Evolutionary conservation across 371 early-diverging fungal genomes (phyloP).

Genomic region (Mucor velutinosus): DNA sequence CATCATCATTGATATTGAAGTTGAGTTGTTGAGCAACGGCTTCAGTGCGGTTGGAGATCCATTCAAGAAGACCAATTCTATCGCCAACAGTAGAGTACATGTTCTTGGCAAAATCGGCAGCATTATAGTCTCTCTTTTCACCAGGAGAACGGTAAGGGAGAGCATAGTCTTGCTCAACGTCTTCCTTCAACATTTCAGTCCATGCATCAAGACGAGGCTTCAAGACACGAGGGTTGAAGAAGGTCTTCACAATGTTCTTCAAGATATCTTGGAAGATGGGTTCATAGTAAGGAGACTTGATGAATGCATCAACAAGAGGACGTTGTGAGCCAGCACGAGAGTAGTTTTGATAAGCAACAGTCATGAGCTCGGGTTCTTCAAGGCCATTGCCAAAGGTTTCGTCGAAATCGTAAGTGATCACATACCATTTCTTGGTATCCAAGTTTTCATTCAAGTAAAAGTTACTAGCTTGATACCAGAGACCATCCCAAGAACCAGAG

Average conservation of each 20-base stretch:
- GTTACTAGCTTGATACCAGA: conserved; percentile 49
- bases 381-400: conserved; percentile 53
- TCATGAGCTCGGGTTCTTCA: conserved; percentile 30
- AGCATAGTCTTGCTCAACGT: conserved; percentile 44
- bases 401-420: conserved; percentile 57
- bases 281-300: conserved; percentile 44
- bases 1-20: conserved; percentile 32
- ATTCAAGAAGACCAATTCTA: conserved; percentile 34
- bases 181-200: conserved; percentile 48
- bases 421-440: conserved; percentile 45
- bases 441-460: conserved; percentile 51
- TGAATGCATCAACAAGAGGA: conserved; percentile 39
- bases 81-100: conserved; percentile 27
- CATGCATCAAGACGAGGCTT: conserved; percentile 51
- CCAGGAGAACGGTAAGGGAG: conserved; percentile 46
- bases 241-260: conserved; percentile 44
- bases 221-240: conserved; percentile 51
- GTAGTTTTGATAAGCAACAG: conserved; percentile 39
- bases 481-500: conserved; percentile 54
- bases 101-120: conserved; percentile 44
- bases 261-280: conserved; percentile 45
- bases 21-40: conserved; percentile 33
- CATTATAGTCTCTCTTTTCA: conserved; percentile 29
- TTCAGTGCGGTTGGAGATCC: conserved; percentile 33
- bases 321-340: conserved; percentile 30